Conservation (phyloP, 1,284 basidiomycete genomes). For the Tranzscheliella williamsii region DNA sequence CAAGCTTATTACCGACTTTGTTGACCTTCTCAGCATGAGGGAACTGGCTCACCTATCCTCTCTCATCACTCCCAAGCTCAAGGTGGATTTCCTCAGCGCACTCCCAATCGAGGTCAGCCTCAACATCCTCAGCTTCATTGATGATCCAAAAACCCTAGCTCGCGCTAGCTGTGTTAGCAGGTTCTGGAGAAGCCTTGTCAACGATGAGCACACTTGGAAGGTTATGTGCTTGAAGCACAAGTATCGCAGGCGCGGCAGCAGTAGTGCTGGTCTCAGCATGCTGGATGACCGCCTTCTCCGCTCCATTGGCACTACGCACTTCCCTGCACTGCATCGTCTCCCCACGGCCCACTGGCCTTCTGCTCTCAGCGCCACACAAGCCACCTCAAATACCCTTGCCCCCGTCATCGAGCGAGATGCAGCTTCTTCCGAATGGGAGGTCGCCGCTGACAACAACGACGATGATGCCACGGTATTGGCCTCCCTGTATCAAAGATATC, state of each 20-base stretch:
- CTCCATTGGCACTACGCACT: constrained; percentile 10
- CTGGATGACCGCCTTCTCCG: constrained; percentile 31
- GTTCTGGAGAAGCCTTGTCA: constrained; percentile 76
- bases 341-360: too few relatives aligned
- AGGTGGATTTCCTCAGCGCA: constrained; percentile 80
- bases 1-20: constrained; percentile 46
- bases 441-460: constrained; percentile 11
- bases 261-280: constrained; percentile 12
- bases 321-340: constrained; percentile 1
- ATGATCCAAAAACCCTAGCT: constrained; percentile 77
- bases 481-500: constrained; percentile 44
- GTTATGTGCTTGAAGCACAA: constrained; percentile 69
- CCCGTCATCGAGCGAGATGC: neutral
- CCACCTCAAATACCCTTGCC: neutral
- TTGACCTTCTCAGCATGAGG: constrained; percentile 65
- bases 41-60: constrained; percentile 80
- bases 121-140: constrained; percentile 78
- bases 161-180: constrained; percentile 75
- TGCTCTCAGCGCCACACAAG: neutral
- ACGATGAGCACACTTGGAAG: constrained; percentile 84
- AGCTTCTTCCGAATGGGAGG: constrained; percentile 5
- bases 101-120: constrained; percentile 83
- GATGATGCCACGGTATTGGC: constrained; percentile 38
- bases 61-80: constrained; percentile 76
- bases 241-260: constrained; percentile 33